Evolutionary conservation across 23 red algal species (phyloP).

Genomic region (Chondrus crispus): DNA sequence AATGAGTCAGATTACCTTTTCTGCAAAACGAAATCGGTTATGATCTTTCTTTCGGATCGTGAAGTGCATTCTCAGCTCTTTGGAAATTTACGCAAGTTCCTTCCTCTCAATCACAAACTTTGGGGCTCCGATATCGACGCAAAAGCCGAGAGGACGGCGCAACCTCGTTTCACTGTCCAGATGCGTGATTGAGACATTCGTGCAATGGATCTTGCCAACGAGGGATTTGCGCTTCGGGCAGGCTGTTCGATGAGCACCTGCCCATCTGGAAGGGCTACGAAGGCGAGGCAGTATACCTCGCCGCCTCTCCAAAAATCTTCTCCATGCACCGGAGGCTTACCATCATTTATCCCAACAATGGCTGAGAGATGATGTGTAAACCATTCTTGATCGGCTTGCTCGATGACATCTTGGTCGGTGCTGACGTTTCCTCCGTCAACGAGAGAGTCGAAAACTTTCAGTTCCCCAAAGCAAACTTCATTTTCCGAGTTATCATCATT

Average conservation of each 20-base stretch:
- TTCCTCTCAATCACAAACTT: not conserved
- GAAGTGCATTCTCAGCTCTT: not conserved
- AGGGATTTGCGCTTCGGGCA: too few species aligned
- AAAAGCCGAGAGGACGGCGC: constrained; percentile 30
- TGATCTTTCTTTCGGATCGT: not conserved
- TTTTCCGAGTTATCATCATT: not conserved
- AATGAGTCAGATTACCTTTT: not conserved
- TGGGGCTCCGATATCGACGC: not conserved
- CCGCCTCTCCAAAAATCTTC: not conserved
- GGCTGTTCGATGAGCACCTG: too few species aligned
- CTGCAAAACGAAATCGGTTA: not conserved
- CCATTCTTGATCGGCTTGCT: not conserved
- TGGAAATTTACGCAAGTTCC: not conserved
- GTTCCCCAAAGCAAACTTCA: not conserved
- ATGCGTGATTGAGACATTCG: not conserved
- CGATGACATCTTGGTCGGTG: not conserved
- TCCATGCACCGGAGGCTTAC: not conserved
- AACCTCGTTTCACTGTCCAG: too few species aligned
- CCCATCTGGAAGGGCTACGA: too few species aligned
- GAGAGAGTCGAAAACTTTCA: not conserved
- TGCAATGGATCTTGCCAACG: not conserved
- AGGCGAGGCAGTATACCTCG: not conserved
- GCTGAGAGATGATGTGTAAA: not conserved
- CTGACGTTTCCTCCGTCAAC: not conserved
- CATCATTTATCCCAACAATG: too few species aligned